Conservation (phyloP, 345 rosid species). For the Excoecaria cochinchinensis region DNA sequence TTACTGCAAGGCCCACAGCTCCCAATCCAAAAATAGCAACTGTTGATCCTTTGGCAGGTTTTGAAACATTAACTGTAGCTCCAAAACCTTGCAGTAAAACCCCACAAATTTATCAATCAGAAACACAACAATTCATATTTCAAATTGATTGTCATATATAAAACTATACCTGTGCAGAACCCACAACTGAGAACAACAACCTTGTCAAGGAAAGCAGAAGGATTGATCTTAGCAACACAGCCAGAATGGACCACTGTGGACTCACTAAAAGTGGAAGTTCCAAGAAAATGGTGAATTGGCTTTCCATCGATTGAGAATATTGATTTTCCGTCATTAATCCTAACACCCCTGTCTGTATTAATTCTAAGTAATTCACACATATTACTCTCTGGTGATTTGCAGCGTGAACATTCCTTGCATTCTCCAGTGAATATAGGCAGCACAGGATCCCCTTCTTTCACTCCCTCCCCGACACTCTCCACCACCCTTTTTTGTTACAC, state of each 20-base stretch:
- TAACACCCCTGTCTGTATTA: conserved; percentile 35
- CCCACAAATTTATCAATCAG: not conserved
- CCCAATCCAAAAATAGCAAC: conserved; percentile 46
- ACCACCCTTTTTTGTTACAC: conserved; percentile 27
- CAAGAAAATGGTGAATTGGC: conserved; percentile 42
- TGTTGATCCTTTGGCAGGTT: conserved; percentile 28
- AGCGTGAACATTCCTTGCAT: conserved; percentile 35
- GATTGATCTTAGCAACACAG: not conserved
- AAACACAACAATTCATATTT: too few relatives aligned
- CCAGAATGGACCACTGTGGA: conserved; percentile 12
- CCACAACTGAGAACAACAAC: not conserved
- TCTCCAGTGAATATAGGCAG: conserved; percentile 47
- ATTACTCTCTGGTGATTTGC: conserved; percentile 38
- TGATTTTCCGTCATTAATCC: conserved; percentile 36
- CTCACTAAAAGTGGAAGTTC: conserved; percentile 40
- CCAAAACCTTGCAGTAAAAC: conserved; percentile 32
- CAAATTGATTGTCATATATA: too few relatives aligned
- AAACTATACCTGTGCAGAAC: not conserved
- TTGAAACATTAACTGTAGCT: conserved; percentile 43
- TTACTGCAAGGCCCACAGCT: conserved; percentile 45
- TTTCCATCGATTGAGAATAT: conserved; percentile 41
- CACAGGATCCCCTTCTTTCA: conserved; percentile 41
- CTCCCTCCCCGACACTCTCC: conserved; percentile 47
- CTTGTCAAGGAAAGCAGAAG: not conserved
- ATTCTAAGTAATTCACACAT: conserved; percentile 40